Conservation (phyloP, 2,329 filamentous ascomycete genomes). For the Botrytis tulipae region DNA sequence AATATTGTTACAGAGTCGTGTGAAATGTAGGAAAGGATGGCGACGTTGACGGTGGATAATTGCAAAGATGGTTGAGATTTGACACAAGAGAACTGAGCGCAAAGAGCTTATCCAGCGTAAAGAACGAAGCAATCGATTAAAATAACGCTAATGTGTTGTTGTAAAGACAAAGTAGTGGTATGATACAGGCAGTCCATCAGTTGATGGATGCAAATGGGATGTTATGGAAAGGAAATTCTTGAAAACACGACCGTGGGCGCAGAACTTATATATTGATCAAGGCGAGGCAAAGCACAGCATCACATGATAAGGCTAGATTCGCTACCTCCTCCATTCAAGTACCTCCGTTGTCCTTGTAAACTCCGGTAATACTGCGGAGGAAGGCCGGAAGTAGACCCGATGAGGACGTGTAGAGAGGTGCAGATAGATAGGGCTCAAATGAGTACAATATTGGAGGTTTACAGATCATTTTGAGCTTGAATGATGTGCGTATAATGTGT, state of each 20-base stretch:
- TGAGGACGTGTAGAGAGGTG: background rate
- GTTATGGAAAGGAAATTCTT: background rate
- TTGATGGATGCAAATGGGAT: background rate
- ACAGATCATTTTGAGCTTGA: background rate
- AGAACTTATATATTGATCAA: background rate
- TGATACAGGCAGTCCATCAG: background rate
- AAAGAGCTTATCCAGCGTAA: background rate
- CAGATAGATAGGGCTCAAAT: background rate
- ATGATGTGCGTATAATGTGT: background rate
- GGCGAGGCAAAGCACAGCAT: background rate
- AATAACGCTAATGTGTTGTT: accelerated
- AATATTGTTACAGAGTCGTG: no score
- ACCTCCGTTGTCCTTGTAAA: background rate
- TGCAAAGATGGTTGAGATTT: no score
- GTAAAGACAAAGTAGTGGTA: background rate
- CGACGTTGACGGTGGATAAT: no score
- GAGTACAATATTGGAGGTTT: background rate
- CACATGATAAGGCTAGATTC: background rate
- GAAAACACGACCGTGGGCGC: background rate
- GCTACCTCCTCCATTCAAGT: background rate
- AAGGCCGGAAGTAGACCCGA: background rate
- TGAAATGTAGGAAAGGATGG: no score
- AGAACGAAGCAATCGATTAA: background rate
- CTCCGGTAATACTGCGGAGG: background rate
- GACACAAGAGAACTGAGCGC: no score